A percentile compares a stretch with the other conserved stretches of the same genome.
These are phyloP conservation scores for Penicillium dipodomyicola DNA, from an alignment of 495 filamentous ascomycete species.

Conservation along the genomic window DNA sequence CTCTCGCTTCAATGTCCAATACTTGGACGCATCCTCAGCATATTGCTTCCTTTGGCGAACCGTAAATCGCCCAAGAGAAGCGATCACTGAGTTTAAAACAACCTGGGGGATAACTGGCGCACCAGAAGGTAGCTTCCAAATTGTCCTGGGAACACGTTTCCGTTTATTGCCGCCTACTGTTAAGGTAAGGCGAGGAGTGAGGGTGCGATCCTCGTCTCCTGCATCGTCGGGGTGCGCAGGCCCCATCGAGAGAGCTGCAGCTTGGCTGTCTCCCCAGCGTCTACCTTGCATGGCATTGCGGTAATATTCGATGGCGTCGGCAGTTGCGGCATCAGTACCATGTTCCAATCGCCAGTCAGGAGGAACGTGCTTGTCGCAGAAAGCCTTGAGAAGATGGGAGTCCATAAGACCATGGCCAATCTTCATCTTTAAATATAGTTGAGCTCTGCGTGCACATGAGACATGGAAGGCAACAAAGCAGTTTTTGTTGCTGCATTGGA, in stretches of 20 bases:
- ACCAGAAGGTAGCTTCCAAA: conserved; percentile 94
- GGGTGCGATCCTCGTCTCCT: conserved; percentile 34
- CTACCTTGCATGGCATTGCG: conserved; percentile 78
- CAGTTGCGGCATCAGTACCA: conserved; percentile 64
- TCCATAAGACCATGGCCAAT: conserved; percentile 85
- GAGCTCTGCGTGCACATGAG: conserved; percentile 85
- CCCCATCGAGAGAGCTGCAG: conserved; percentile 75
- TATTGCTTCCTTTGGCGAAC: conserved; percentile 88
- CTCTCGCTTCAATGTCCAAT: conserved; percentile 97
- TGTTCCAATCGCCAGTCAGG: conserved; percentile 85
- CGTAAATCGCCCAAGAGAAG: conserved; percentile 72
- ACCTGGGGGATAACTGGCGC: conserved; percentile 90
- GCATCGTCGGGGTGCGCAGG: conserved; percentile 55
- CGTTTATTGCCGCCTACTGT: conserved; percentile 75
- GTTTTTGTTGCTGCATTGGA: conserved; percentile 96
- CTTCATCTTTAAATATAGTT: conserved; percentile 95
- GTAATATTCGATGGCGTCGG: conserved; percentile 77
- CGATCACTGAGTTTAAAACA: conserved; percentile 76
- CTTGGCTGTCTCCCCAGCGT: conserved; percentile 88
- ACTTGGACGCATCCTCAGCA: conserved; percentile 87
- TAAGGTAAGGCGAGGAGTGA: conserved; percentile 51
- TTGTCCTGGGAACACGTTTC: conserved; percentile 63
- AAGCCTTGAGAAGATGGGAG: conserved; percentile 85
- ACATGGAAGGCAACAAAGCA: conserved; percentile 99
- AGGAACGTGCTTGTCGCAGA: conserved; percentile 95